Base-by-base conservation (phyloP, 352 stramenopile species). In the Phytophthora melonis region DNA sequence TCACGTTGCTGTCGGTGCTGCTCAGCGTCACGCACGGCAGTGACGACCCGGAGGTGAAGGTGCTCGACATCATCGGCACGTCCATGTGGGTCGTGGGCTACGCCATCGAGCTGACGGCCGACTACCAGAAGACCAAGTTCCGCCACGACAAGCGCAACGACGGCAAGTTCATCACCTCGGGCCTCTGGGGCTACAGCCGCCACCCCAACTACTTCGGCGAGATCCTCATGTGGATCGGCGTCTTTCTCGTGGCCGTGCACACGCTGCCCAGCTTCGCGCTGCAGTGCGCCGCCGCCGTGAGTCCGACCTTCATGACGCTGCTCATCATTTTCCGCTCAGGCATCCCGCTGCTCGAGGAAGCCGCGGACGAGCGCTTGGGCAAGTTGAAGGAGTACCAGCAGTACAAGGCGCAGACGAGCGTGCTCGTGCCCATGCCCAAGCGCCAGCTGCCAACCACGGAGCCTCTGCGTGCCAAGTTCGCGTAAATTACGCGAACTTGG, bases 161-260 rank as follows among this genome's bases (percentile, higher is more conserved):
- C 55, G 81, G 75, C 68, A 86, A 86, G 73, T 96, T 94, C 73
- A 96, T 96, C 59, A 77, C 76, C 16, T 74, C 66, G 1, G 92
- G 92, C 0, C 77, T 98, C 3, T 97, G 92, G 92, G 66, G 72
- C 57, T 97, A 94, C 66, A 95, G 82, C 67, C 88, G 93, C 25
- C 94, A 98, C 86, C 94, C 94, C 3, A 98, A 98, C 74, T 98
- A 98, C 79, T 87, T 95, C 32, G 93, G 92, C 23, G 94, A 98
- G 82, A 94, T 98, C 57, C 60, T 92, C 25, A 93, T 97, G 77
- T 98, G 93, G 93, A 50, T 90, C 58, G 84, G 81, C n/a, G 70
- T 90, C 50, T 92, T 89, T 71, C 27, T 84, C 34, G 63, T 79
- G 45, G 66, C 66, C 0, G 79, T 86, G 32, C 82, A 83, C 66